These are phyloP conservation scores for Lojkania enalia DNA, from an alignment of 2,329 filamentous ascomycete genomes.

Conservation along the genomic window DNA sequence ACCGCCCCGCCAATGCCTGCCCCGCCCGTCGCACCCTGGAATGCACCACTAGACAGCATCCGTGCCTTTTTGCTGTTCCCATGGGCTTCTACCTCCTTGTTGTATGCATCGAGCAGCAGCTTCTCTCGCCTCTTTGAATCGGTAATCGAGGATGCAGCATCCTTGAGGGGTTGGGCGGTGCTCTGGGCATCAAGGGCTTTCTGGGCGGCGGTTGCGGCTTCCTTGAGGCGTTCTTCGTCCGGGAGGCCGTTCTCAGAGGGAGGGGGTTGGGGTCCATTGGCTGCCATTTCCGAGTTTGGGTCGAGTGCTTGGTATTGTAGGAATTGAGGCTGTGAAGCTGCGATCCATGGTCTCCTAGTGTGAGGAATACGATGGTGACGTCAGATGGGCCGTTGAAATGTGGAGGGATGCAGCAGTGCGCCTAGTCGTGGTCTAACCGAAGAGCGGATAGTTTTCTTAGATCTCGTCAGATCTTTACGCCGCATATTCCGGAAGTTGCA, in stretches of 20 bases:
- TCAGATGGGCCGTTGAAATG: too few relatives aligned
- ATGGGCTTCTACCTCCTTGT: conserved; percentile 39
- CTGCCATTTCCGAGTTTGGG: background rate
- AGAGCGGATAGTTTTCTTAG: too few relatives aligned
- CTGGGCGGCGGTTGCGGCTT: conserved; percentile 34
- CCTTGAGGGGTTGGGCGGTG: conserved; percentile 32
- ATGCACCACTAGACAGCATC: conserved; percentile 41
- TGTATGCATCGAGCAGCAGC: conserved; percentile 39
- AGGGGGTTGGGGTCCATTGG: background rate
- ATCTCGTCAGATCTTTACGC: too few relatives aligned
- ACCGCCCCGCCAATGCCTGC: conserved; percentile 49
- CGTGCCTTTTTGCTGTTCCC: conserved; percentile 41
- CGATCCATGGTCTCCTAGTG: too few relatives aligned
- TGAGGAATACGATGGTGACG: too few relatives aligned
- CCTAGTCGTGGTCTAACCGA: too few relatives aligned
- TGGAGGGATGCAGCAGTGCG: too few relatives aligned
- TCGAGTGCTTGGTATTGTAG: background rate
- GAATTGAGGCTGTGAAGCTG: too few relatives aligned
- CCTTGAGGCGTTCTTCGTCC: conserved; percentile 32
- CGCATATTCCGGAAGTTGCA: too few relatives aligned
- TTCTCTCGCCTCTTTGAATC: conserved; percentile 41
- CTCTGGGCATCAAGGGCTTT: conserved; percentile 31
- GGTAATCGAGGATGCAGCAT: conserved; percentile 29
- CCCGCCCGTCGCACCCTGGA: conserved; percentile 47
- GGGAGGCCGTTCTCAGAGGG: conserved; percentile 19